Evolutionary conservation across 768 basidiomycete species (phyloP), one percentile per base, ranked within the genome.

Genomic region (Suillus paluster): DNA sequence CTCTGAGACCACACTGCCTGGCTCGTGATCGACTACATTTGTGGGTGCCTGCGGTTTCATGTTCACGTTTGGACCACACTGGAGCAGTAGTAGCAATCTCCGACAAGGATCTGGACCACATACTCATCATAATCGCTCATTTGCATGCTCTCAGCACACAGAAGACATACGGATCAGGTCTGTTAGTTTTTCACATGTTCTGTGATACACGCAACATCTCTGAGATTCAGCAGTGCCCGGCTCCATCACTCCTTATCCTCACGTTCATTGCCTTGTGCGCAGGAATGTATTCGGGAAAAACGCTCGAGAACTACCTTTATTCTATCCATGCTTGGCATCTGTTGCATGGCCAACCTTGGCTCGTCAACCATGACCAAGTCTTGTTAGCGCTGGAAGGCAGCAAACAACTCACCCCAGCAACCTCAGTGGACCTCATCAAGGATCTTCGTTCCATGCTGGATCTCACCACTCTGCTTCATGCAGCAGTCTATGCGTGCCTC

Each of bases 301-400:
- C 80, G 0, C 64, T 84, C 0, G 44, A 55, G 0, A 82, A 82
- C 68, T 82, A 80, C 55, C 27, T 82, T 0, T 64, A 64, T 4
- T 78, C 75, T 0, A 49, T 84, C 0, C 63, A 74, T 1, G 81
- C 83, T 2, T 85, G 83, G 83, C 82, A 85, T 64, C 68, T 78
- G 0, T 48, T 84, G 0, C 82, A 85, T 59, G 70, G 80, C 0
- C 14, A 77, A 0, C 27, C 23, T 0, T 84, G 81, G 81, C 30
- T 17, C 0, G 50, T 77, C 1, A 64, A 78, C 30, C 48, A 70
- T 0, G 45, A 50, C 0, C 67, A 76, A 23, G 36, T 79, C 15
- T 68, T 78, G 0, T 60, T 70, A 0, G 34, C 79, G 0, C 64
- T 83, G 0, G 67, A 64, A 17, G 63, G 63, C 0, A 39, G 59